Conservation (phyloP, 148 eudicot genomes). For the Vaccinium corymbosum region DNA sequence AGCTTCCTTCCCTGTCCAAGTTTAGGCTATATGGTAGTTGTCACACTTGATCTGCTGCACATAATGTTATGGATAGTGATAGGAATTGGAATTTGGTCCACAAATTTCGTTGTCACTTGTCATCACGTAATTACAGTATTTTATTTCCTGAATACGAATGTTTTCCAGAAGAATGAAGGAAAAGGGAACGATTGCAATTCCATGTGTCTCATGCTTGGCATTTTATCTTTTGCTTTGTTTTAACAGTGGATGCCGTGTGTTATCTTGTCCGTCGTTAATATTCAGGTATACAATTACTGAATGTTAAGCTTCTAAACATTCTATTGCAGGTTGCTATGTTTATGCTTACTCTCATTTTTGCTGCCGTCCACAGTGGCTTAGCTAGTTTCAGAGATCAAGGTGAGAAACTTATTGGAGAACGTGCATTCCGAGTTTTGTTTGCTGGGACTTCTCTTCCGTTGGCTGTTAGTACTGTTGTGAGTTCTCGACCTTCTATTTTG, state of each 20-base stretch:
- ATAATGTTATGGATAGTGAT: too few relatives aligned
- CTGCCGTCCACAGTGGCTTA: slow-evolving; percentile 85
- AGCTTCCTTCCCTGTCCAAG: too few relatives aligned
- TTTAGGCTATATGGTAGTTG: too few relatives aligned
- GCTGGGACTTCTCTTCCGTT: slow-evolving; percentile 90
- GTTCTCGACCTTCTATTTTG: slow-evolving; percentile 21
- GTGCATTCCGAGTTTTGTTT: slow-evolving; percentile 92
- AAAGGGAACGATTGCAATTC: too few relatives aligned
- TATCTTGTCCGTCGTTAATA: not conserved
- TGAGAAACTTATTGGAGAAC: slow-evolving; percentile 90
- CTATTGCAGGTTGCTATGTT: slow-evolving; percentile 80
- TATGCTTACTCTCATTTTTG: slow-evolving; percentile 71
- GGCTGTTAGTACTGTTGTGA: slow-evolving; percentile 91
- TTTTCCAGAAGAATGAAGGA: too few relatives aligned
- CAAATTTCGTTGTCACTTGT: too few relatives aligned
- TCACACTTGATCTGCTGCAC: too few relatives aligned
- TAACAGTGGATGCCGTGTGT: not conserved
- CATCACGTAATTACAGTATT: too few relatives aligned
- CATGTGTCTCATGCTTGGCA: not conserved
- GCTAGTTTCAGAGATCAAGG: slow-evolving; percentile 83
- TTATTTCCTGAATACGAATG: too few relatives aligned
- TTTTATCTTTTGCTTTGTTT: not conserved
- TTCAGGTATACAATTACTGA: not conserved
- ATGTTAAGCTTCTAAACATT: slow-evolving; percentile 1
- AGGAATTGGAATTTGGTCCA: too few relatives aligned